A percentile compares a stretch with the other conserved stretches of the same genome.
Evolutionary conservation across 2,329 filamentous ascomycete genomes (phyloP).

Genomic region (Hymenoscyphus infarciens): DNA sequence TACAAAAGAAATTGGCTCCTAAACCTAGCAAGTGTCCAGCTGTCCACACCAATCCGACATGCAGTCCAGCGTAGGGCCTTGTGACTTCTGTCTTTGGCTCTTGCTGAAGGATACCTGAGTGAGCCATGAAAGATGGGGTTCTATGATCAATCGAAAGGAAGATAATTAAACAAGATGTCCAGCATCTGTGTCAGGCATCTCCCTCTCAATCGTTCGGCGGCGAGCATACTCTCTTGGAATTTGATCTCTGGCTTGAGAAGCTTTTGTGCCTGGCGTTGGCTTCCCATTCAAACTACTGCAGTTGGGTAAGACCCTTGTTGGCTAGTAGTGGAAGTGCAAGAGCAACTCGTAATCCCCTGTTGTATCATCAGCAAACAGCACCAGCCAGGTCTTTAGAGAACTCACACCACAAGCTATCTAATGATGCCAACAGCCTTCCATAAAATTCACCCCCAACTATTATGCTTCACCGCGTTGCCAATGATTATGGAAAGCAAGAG

Average conservation of each 20-base stretch:
- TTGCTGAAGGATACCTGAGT: too few species aligned
- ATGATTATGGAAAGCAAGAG: conserved; percentile 17
- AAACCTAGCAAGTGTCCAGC: too few species aligned
- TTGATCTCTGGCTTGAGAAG: not conserved
- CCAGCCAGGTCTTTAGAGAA: not conserved
- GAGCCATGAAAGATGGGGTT: too few species aligned
- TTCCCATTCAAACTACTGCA: conserved; percentile 13
- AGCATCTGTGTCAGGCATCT: not conserved
- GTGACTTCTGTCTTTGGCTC: too few species aligned
- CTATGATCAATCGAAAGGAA: too few species aligned
- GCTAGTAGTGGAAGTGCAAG: conserved; percentile 64
- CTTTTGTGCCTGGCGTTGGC: conserved; percentile 14
- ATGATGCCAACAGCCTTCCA: conserved; percentile 16
- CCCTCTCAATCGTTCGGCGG: not conserved
- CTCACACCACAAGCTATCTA: conserved; percentile 24
- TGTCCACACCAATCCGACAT: too few species aligned
- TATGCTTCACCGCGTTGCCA: conserved; percentile 5
- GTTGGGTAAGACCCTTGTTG: conserved; percentile 51
- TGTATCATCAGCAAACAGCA: not conserved
- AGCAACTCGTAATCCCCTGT: conserved; percentile 12
- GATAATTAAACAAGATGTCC: not conserved
- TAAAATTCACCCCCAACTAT: not conserved
- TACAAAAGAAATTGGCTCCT: too few species aligned
- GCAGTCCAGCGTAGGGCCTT: too few species aligned
- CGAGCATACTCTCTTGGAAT: not conserved